These are phyloP conservation scores for Quercus tomentella DNA, from an alignment of 331 rosid genomes.

Conservation along the genomic window DNA sequence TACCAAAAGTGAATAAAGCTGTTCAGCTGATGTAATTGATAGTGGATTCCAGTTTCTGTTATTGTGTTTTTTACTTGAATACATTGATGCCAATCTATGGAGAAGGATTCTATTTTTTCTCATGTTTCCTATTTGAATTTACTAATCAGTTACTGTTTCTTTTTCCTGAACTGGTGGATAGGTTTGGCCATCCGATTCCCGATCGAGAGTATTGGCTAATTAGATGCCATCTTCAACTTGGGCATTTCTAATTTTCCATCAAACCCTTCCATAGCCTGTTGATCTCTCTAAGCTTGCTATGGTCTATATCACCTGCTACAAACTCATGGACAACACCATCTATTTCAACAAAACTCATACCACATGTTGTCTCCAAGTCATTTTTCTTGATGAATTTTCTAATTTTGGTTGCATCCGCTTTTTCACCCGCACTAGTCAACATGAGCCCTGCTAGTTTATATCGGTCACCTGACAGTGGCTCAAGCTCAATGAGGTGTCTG, in stretches of 20 bases:
- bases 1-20: neutral
- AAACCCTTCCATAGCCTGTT: conserved; percentile 12
- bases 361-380: conserved; percentile 35
- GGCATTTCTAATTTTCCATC: neutral
- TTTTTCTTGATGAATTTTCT: conserved; percentile 30
- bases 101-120: neutral
- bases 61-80: no score
- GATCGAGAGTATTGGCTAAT: neutral
- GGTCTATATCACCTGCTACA: conserved; percentile 27
- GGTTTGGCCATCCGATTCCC: neutral
- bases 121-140: neutral
- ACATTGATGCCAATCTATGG: neutral
- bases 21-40: neutral
- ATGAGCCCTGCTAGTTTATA: conserved; percentile 44
- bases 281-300: conserved; percentile 22
- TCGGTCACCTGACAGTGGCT: conserved; percentile 42
- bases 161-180: neutral
- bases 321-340: conserved; percentile 35
- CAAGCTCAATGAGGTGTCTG: conserved; percentile 27
- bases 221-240: neutral
- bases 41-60: neutral
- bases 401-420: conserved; percentile 17
- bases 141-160: neutral
- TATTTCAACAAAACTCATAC: conserved; percentile 41
- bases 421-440: conserved; percentile 35